phyloP scores from a whole-genome alignment of 164 flowering plant species.

The Vitis amurensis region DNA sequence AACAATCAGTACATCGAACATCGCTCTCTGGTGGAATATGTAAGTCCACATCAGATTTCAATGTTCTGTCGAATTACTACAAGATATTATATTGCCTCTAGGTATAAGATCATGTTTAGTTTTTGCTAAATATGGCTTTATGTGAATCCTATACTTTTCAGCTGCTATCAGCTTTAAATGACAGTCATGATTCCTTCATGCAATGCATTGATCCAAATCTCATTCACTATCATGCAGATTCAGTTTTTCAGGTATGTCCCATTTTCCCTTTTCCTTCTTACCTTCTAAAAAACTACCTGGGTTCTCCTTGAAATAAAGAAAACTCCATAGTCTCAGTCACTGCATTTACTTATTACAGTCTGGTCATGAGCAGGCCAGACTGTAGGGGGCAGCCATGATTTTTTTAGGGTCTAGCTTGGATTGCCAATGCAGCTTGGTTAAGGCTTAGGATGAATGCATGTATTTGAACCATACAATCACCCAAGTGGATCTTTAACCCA shows the following conservation, averaged over 20 bases:
- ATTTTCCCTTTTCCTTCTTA: background rate
- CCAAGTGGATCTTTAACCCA: background rate
- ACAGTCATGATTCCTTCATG: slow-evolving; percentile 8
- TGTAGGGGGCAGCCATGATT: background rate
- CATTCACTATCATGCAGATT: slow-evolving; percentile 26
- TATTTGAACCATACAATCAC: too few relatives aligned
- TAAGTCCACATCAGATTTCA: slow-evolving; percentile 8
- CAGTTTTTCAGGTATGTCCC: slow-evolving; percentile 29
- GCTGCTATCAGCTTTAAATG: slow-evolving; percentile 29
- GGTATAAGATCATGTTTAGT: too few relatives aligned
- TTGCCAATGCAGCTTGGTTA: background rate
- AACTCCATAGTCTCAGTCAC: background rate
- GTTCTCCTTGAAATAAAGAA: background rate
- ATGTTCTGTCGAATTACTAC: too few relatives aligned
- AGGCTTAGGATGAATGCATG: background rate
- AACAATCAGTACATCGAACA: slow-evolving; percentile 19
- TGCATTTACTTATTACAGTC: too few relatives aligned
- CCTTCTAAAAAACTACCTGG: background rate
- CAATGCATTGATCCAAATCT: slow-evolving; percentile 29
- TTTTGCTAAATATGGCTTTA: too few relatives aligned
- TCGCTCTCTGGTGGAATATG: slow-evolving; percentile 29
- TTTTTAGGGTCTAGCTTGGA: background rate
- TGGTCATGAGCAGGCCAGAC: background rate
- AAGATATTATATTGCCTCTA: too few relatives aligned
- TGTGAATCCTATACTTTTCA: background rate